Evolutionary conservation across 192 early-diverging fungal genomes (phyloP), one percentile per base, ranked within the genome.

Genomic region (Backusella sp.): DNA sequence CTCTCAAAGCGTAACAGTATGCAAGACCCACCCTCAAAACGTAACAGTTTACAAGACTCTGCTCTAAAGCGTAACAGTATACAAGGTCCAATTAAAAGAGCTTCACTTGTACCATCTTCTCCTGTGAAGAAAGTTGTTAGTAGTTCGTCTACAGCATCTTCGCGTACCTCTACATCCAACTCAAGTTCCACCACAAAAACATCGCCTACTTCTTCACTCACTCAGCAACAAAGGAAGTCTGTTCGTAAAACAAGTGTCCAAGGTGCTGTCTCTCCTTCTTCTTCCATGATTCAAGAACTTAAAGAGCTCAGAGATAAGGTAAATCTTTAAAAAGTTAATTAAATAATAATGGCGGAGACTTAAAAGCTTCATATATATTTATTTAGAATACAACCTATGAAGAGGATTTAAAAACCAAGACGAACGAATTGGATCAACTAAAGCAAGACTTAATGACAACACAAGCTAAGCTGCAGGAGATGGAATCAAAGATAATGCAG

Each of bases 351-450:
- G 9, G 56, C 56, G 56, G 56, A 62, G 56, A 62, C 56, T 62
- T 62, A 62, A 62, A 49, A 49, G 28, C 23, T 62, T 62, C 11
- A 26, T 49, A 49, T n/a, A 8, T 49, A 7, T 49, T 8, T 28
- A 62, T 62, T 62, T 62, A 62, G 56, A 62, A 62, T 62, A 28
- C 56, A 62, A 62, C 56, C 23, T 62, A 62, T 28, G 56, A 62
- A 62, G 56, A 62, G 56, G 56, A 62, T 62, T 62, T 62, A 62
- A 62, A 62, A 62, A 62, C 26, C 56, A 62, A 62, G 26, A 62
- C 56, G 12, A 30, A 11, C 11, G 56, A 62, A 62, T 62, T 62
- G 56, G 56, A 62, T 26, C 56, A 62, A 28, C 26, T 62, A 62
- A 62, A 62, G 6, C 56, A 62, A 62, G 56, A 14, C 23, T 62